Evolutionary conservation across 257 asterid species (phyloP), one percentile per base, ranked within the genome.

Genomic region (Scutellaria baicalensis): DNA sequence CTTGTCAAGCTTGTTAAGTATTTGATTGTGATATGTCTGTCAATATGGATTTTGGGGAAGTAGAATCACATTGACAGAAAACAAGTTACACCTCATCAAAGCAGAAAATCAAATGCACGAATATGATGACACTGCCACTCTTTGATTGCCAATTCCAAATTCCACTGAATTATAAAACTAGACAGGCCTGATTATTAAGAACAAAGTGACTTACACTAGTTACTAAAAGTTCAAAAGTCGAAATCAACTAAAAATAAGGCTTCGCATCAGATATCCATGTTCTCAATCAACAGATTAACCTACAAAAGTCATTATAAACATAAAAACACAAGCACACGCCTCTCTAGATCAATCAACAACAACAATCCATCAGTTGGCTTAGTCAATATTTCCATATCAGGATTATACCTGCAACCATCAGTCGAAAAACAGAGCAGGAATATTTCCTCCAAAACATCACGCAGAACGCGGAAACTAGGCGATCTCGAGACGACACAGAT

Each of bases 361-460:
- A 66, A 18, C 21, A 35, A 44, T 59, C 47, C 42, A 57, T 35
- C 82, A 71, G 16, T 13, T 7, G 5, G 33, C 33, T 5, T 27
- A 27, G 33, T 27, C 33, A 27, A 27, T 27, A 27, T 27, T 27
- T 27, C 4, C 33, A 27, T 27, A 27, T 27, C 33, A 27, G 33
- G 4, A 27, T 27, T 5, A 10, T 85, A 93, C 98, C 99, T 85
- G 82, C 97, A 85, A 49, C 96, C 97, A 6, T 88, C 64, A 50
- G 85, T 48, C 18, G 99, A 91, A 82, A 89, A 93, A 77, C 96
- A 93, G 20, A 93, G 96, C 27, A 66, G 63, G 67, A 82, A 93
- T 57, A 91, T 81, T 71, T 93, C 96, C 84, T 93, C 99, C 78
- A 93, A 64, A 6, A 95, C 87, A 47, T 91, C 95, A 6, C 99